Base-by-base conservation (phyloP, 176 grass and related monocot species). In the Cenchrus americanus region DNA sequence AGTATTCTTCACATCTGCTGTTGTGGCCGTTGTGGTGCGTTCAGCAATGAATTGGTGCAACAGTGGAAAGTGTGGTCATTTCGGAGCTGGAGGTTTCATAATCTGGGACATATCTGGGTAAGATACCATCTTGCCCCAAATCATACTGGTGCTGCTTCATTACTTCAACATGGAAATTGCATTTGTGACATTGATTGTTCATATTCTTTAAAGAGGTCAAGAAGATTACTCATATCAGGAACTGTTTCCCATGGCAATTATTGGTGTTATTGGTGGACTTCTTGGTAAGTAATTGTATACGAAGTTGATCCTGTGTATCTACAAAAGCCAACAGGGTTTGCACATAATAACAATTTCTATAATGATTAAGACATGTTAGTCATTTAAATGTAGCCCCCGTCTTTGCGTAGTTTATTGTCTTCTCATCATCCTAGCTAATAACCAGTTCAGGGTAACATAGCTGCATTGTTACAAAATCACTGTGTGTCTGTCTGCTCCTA, bases 71-170 rank as follows among this genome's bases (percentile, higher is more conserved):
- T 98, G 96, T 76, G 96, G 96, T 75, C 96, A 98, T 94, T 98
- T 98, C 89, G 96, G 96, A 55, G 81, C 96, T 75, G 96, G 96
- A 51, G 96, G 96, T 85, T 98, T 95, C 85, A 98, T 98, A 85
- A 98, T 98, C 77, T 98, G 96, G 96, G 96, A 98, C 69, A 95
- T 98, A 83, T 98, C 96, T 74, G 96, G 93, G 96, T 98, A 81
- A 88, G 85, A 82, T 62, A 79, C 40, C 5, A 8, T 8, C 47
- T 26, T 15, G 2, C 30, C 46, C 60, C 14, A 51, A 14, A 43
- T 77, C 65, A 53, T 27, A 18, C 55, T 51, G 10, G 37, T 37
- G 34, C 34, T 37, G 34, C 4, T 37, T 37, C 4, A 32, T 24
- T 81, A 14, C 60, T 69, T 43, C n/a, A 48, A 62, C 64, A 50